A percentile compares a stretch with the other conserved stretches of the same genome.
These are phyloP conservation scores for Leptographium flavum DNA, from an alignment of 2,329 filamentous ascomycete genomes.

Conservation along the genomic window DNA sequence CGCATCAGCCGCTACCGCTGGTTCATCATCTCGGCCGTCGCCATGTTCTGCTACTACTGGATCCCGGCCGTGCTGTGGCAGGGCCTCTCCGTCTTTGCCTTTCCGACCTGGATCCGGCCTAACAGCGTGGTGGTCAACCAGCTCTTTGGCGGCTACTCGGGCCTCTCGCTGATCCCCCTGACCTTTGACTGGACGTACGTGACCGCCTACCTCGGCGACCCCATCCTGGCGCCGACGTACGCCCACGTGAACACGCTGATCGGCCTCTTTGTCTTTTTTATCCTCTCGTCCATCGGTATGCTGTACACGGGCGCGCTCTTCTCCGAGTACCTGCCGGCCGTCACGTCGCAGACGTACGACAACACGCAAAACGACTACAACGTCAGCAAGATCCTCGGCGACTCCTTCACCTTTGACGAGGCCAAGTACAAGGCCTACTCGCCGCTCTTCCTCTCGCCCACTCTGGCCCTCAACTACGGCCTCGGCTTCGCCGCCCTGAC, in stretches of 20 bases:
- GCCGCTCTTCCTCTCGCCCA: slow-evolving; percentile 48
- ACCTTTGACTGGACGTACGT: slow-evolving; percentile 26
- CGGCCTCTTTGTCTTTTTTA: slow-evolving; percentile 39
- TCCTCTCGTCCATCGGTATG: slow-evolving; percentile 41
- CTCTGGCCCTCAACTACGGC: slow-evolving; percentile 46
- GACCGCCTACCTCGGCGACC: slow-evolving; percentile 33
- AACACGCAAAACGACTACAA: slow-evolving; percentile 48
- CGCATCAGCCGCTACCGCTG: slow-evolving; percentile 46
- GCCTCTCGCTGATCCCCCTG: slow-evolving; percentile 23
- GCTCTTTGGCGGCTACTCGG: slow-evolving; percentile 28
- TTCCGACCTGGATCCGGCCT: slow-evolving; percentile 32
- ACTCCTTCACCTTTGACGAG: slow-evolving; percentile 44
- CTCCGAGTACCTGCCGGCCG: slow-evolving; percentile 46
- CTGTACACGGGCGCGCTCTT: slow-evolving; percentile 43
- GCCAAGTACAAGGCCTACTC: slow-evolving; percentile 49
- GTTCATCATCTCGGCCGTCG: slow-evolving; percentile 42
- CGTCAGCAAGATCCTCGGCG: slow-evolving; percentile 42
- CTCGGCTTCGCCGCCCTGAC: slow-evolving; percentile 42
- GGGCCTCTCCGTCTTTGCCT: slow-evolving; percentile 27
- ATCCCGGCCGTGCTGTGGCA: slow-evolving; percentile 42
- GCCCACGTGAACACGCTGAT: slow-evolving; percentile 40
- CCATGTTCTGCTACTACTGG: slow-evolving; percentile 40
- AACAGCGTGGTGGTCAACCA: slow-evolving; percentile 30
- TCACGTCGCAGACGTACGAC: slow-evolving; percentile 47
- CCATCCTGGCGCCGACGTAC: slow-evolving; percentile 36